A percentile compares a stretch with the other conserved stretches of the same genome.
Evolutionary conservation across 2,329 filamentous ascomycete species (phyloP).

Genomic region (Alternaria sp.): DNA sequence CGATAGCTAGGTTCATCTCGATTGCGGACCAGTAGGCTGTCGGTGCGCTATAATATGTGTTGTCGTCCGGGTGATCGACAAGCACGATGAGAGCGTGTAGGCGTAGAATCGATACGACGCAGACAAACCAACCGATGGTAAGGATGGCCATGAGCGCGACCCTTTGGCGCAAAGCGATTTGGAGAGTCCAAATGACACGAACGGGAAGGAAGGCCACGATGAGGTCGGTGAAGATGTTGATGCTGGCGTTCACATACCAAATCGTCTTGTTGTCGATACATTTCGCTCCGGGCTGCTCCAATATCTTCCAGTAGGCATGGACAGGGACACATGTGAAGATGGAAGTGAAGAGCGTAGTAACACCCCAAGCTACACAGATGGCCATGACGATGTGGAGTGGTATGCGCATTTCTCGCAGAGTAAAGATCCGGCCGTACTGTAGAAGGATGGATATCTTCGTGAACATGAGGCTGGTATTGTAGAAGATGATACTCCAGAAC

Average conservation of each 20-base stretch:
- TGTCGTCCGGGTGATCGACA: conserved; percentile 26
- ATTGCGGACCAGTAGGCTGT: conserved; percentile 42
- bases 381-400: conserved; percentile 33
- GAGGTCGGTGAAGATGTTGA: conserved; percentile 38
- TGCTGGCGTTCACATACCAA: conserved; percentile 31
- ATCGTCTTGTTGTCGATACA: conserved; percentile 28
- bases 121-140: conserved; percentile 45
- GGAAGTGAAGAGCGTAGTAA: conserved; percentile 17
- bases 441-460: conserved; percentile 42
- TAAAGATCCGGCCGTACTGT: conserved; percentile 41
- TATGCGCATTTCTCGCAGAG: conserved; percentile 30
- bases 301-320: conserved; percentile 31
- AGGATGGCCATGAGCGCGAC: conserved; percentile 32
- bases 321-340: conserved; percentile 35
- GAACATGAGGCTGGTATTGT: conserved; percentile 31
- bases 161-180: conserved; percentile 33
- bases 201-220: conserved; percentile 37
- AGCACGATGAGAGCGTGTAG: conserved; percentile 30
- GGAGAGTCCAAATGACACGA: conserved; percentile 33
- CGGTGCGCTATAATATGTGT: conserved; percentile 32
- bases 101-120: conserved; percentile 42
- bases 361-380: conserved; percentile 28
- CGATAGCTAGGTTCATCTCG: conserved; percentile 43
- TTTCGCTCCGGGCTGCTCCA: conserved; percentile 22
- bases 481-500: conserved; percentile 38